A percentile compares a stretch with the other conserved stretches of the same genome.
Evolutionary conservation across 78 protist species (phyloP).

Genomic region (Dictyostelium citrinum): DNA sequence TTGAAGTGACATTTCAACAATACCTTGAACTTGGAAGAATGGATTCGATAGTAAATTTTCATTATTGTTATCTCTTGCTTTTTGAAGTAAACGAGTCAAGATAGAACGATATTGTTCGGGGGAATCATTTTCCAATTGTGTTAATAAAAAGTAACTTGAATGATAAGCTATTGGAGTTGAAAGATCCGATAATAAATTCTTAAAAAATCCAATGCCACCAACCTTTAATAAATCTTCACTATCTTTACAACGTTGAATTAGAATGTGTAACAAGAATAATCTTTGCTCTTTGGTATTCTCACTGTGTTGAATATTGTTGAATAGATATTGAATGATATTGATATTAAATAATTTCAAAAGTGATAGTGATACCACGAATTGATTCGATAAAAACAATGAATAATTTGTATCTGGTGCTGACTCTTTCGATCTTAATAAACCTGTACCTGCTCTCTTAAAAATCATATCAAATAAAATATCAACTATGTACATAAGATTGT

Average conservation of each 20-base stretch:
- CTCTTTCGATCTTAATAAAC: conserved; percentile 29
- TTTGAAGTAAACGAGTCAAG: conserved; percentile 24
- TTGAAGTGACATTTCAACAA: conserved; percentile 43
- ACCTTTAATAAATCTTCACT: conserved; percentile 17
- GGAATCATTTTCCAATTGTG: conserved; percentile 67
- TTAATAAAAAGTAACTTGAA: conserved; percentile 68
- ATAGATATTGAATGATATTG: conserved; percentile 35
- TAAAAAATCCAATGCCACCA: conserved; percentile 69
- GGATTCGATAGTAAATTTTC: conserved; percentile 70
- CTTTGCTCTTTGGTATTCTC: conserved; percentile 34
- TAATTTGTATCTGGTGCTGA: conserved; percentile 43
- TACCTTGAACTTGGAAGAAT: conserved; percentile 70
- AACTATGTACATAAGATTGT: conserved; percentile 7
- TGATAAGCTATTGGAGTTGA: conserved; percentile 58
- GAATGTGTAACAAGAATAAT: conserved; percentile 36
- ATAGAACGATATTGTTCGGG: conserved; percentile 70
- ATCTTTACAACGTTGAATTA: conserved; percentile 37
- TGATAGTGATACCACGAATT: conserved; percentile 42
- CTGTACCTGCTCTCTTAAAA: neutral
- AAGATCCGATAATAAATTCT: conserved; percentile 26
- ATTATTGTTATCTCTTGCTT: conserved; percentile 67
- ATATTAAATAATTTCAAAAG: conserved; percentile 40
- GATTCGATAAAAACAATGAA: conserved; percentile 55
- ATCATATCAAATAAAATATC: conserved; percentile 69
- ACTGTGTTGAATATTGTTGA: neutral